Base-by-base conservation (phyloP, 192 early-diverging fungal species). In the Globomyces pollinis-pini region DNA sequence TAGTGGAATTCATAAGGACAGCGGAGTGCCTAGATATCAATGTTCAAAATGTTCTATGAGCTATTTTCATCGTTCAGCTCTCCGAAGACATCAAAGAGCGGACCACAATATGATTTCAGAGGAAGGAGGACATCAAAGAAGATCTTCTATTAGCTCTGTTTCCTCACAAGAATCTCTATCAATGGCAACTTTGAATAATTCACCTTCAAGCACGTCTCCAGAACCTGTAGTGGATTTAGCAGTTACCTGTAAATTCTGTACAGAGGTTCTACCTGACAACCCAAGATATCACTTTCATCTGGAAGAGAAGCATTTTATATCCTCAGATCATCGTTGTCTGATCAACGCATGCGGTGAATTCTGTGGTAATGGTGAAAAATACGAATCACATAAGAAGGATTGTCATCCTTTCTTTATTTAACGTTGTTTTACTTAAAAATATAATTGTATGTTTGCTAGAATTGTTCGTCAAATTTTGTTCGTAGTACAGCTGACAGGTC, bases 61-160 rank as follows among this genome's bases (percentile, higher is more conserved):
- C 2, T 54, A 54, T 18, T 54, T 54, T 24, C 52, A 54, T n/a
- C 26, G 52, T 11, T 54, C 52, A 39, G 52, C 52, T 34, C 31
- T 54, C 2, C 20, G 38, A 13, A 36, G 52, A 54, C 52, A 54
- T 23, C 52, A 54, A 24, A 16, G 52, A 26, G 3, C 34, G 11
- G 52, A 54, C 31, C 52, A 54, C 31, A 47, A 47, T 4, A 3
- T 24, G 21, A 3, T 9, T 26, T 11, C 28, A n/a, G 16, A 13
- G 4, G 21, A 20, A 5, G 28, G 3, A 11, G 3, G 28, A 13
- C 28, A 47, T 47, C 7, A 3, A 20, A 47, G 44, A 42, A 42
- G 39, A 47, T 13, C 3, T 20, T 20, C 44, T 9, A 26, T 26
- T 26, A 26, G 23, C 3, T 26, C 23, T n/a, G n/a, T n/a, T n/a